phyloP scores from a whole-genome alignment of 108 stramenopile genomes.

The Parietichytrium sp. region DNA sequence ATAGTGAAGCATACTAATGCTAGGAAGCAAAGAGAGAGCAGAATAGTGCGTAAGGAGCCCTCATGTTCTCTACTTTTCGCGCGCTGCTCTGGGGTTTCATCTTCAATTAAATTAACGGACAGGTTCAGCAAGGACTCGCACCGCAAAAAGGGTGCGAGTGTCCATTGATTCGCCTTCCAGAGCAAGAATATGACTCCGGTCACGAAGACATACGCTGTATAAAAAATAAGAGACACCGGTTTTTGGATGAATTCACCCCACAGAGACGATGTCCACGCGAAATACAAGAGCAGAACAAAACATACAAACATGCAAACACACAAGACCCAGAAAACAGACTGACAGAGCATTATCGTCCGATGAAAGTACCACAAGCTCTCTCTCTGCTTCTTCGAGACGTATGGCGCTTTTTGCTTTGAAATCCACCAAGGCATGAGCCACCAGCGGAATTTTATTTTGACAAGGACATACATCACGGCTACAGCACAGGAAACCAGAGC shows the following conservation, averaged over 20 bases:
- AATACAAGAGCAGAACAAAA: neutral
- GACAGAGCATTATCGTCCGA: neutral
- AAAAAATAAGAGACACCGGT: neutral
- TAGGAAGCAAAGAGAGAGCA: neutral
- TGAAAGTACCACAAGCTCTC: neutral
- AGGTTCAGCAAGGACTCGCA: no score
- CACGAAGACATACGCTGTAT: neutral
- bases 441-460: conserved; percentile 5
- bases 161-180: neutral
- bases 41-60: neutral
- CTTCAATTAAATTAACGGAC: neutral
- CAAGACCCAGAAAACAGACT: neutral
- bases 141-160: neutral
- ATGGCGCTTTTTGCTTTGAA: no score
- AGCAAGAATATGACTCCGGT: neutral
- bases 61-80: no score
- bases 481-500: no score
- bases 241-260: conserved; percentile 20
- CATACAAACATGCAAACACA: no score
- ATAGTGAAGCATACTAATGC: neutral
- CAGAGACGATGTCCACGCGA: neutral
- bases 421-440: conserved; percentile 1
- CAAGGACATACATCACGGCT: no score
- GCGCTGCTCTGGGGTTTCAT: neutral
- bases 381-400: neutral